Evolutionary conservation across 441 rosid species (phyloP).

Genomic region (Erysimum pusillum): DNA sequence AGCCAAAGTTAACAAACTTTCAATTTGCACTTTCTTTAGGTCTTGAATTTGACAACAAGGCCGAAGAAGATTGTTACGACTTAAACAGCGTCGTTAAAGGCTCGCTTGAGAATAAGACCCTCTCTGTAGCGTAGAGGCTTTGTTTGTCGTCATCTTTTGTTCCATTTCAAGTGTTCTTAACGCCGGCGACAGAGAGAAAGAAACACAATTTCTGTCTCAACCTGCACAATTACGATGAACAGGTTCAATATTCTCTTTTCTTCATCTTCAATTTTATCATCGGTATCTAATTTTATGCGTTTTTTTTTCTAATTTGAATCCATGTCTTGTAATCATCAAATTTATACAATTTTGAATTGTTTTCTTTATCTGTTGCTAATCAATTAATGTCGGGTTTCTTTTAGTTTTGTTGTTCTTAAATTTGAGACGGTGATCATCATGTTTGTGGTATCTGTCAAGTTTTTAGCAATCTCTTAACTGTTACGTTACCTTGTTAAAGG

Average conservation of each 20-base stretch:
- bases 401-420: background rate
- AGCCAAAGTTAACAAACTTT: too few species aligned
- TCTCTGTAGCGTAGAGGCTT: background rate
- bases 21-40: too few species aligned
- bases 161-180: background rate
- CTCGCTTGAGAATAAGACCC: too few species aligned
- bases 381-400: background rate
- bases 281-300: too few species aligned
- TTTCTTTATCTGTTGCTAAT: background rate
- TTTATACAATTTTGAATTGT: background rate
- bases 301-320: background rate
- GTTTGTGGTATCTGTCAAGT: background rate
- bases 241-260: slow-evolving; percentile 20
- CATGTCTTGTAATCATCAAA: background rate
- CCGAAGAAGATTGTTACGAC: too few species aligned
- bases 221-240: slow-evolving; percentile 14
- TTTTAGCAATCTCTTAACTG: background rate
- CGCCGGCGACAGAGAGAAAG: background rate
- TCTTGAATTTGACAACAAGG: too few species aligned
- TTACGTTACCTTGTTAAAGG: background rate
- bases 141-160: background rate
- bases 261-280: background rate
- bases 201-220: background rate
- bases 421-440: slow-evolving; percentile 27
- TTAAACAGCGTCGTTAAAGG: too few species aligned